A percentile compares a stretch with the other conserved stretches of the same genome.
Evolutionary conservation across 306 rosid species (phyloP).

Genomic region (Citrullus mucosospermus): DNA sequence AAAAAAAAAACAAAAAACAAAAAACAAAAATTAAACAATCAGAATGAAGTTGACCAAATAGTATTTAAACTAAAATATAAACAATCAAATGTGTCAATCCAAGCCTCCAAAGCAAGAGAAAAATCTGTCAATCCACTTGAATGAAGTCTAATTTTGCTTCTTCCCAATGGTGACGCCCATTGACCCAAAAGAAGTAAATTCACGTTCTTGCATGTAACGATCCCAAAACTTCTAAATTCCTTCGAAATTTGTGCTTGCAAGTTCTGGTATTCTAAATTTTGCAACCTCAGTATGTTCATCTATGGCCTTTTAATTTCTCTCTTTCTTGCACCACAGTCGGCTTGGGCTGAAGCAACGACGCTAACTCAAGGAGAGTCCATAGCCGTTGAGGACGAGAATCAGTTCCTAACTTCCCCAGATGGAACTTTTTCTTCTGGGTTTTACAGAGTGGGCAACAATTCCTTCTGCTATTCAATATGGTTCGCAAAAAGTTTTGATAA

Average conservation of each 20-base stretch:
- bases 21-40: no score
- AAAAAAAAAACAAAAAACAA: no score
- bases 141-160: neutral
- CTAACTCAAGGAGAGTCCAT: neutral
- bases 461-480: constrained; percentile 14
- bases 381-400: neutral
- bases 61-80: no score
- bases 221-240: neutral
- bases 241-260: neutral
- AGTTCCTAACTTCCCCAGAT: neutral
- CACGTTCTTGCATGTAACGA: neutral
- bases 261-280: neutral
- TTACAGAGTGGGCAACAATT: constrained; percentile 7
- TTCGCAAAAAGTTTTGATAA: neutral
- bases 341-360: neutral
- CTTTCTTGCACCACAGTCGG: neutral
- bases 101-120: no score
- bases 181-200: neutral
- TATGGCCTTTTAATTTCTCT: neutral
- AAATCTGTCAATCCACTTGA: neutral
- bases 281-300: neutral
- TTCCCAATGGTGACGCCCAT: neutral
- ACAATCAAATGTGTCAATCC: neutral
- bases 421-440: constrained; percentile 8
- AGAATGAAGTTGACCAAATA: no score